Evolutionary conservation across 23 red algal species (phyloP), one percentile per base, ranked within the genome.

Genomic region (Pyropia haitanensis): DNA sequence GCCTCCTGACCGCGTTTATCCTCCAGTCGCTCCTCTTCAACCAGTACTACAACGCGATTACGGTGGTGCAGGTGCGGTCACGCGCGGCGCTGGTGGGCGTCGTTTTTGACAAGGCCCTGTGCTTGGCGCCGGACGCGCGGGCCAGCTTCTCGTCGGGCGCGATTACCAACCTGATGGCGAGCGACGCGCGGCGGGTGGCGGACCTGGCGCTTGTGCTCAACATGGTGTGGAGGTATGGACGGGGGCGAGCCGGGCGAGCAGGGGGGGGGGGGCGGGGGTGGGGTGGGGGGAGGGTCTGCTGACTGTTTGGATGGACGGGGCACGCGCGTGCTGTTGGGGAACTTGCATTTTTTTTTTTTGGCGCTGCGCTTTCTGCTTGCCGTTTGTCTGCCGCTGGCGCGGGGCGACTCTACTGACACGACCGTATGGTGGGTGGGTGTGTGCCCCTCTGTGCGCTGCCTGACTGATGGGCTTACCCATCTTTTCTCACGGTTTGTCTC

Each of bases 131-230:
- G 21, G 77, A 80, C 53, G 73, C 70, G 31, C 76, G 75, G 14
- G 39, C 70, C 12, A 34, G 33, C 30, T 90, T 81, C 73, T 75
- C 86, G 1, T 81, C 75, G 10, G 86, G 86, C 49, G 68, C 74
- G 39, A 73, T 90, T 66, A 64, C 79, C 33, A 90, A 90, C 49
- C 61, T 90, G 29, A 90, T 90, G 75, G 61, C 86, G n/a, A 75
- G 46, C 23, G 86, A 90, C 67, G 74, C 86, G 29, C 75, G 70
- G n/a, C 68, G 67, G 16, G 68, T 90, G 16, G 54, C 68, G 2
- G 86, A 90, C 48, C 31, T 81, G 6, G 76, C 80, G 7, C 70
- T 81, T 8, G 72, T 69, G 20, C 25, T 81, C 17, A 58, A 90
- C 57, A 82, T 76, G 71, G 18, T 82, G 13, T 95, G 91, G 72